These are phyloP conservation scores for Triadica sebifera DNA, from an alignment of 345 rosid species.

Conservation along the genomic window DNA sequence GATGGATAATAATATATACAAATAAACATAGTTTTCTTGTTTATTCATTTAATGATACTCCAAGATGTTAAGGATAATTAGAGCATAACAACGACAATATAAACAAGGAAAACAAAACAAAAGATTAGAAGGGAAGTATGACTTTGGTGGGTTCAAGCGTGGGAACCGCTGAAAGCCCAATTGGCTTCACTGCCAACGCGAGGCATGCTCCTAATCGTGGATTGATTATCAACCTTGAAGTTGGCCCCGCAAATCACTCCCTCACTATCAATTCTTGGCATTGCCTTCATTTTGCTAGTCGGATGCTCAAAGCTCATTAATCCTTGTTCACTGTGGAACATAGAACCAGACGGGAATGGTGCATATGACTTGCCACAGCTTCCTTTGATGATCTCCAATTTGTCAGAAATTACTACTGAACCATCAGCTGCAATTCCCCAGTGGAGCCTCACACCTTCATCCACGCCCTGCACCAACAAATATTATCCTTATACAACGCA, in stretches of 20 bases:
- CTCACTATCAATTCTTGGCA: conserved; percentile 89
- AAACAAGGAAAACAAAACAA: not conserved
- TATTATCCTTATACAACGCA: too few relatives aligned
- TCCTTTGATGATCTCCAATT: conserved; percentile 65
- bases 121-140: too few relatives aligned
- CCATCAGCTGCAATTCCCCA: conserved; percentile 96
- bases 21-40: too few relatives aligned
- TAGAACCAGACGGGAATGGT: conserved; percentile 81
- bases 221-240: conserved; percentile 73
- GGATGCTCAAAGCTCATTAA: conserved; percentile 94
- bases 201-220: conserved; percentile 62
- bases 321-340: conserved; percentile 78
- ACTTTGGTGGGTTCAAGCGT: too few relatives aligned
- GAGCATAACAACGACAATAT: not conserved
- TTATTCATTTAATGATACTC: too few relatives aligned
- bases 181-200: conserved; percentile 83
- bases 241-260: conserved; percentile 83
- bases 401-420: conserved; percentile 77
- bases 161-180: conserved; percentile 60
- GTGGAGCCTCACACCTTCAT: conserved; percentile 65
- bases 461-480: conserved; percentile 52
- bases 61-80: not conserved
- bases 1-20: not conserved
- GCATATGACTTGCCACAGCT: conserved; percentile 96
- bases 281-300: conserved; percentile 64